phyloP scores from a whole-genome alignment of 73 alveolate species.

The Paraurostyla sp. region DNA sequence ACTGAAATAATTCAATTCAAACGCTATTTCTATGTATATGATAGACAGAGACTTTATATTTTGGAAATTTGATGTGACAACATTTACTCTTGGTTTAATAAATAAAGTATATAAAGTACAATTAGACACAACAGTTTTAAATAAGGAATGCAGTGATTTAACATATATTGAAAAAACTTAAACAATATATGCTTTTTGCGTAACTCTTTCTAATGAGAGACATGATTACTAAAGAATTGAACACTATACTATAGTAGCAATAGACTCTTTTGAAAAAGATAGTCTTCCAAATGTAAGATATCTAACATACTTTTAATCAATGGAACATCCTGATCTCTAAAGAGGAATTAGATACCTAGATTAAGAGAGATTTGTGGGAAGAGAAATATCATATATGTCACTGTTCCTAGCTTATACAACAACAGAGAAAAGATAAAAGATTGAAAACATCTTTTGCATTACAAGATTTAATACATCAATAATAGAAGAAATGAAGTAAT shows the following conservation, averaged over 20 bases:
- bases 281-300: background rate
- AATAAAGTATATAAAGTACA: background rate
- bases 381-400: background rate
- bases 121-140: background rate
- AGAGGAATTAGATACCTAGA: background rate
- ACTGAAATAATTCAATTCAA: background rate
- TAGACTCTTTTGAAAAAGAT: background rate
- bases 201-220: background rate
- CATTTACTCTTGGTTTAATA: background rate
- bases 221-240: background rate
- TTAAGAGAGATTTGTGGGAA: background rate
- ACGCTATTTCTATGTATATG: background rate
- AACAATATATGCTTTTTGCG: background rate
- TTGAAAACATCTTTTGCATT: too few relatives aligned
- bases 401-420: background rate
- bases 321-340: constrained; percentile 7
- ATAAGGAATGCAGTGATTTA: constrained; percentile 5
- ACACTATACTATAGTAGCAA: background rate
- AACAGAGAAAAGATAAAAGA: too few relatives aligned
- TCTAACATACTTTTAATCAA: background rate
- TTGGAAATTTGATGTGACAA: background rate
- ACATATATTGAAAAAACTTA: background rate
- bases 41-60: background rate
- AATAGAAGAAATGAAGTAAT: too few relatives aligned
- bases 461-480: too few relatives aligned